Evolutionary conservation across 345 rosid genomes (phyloP).

Genomic region (Moricandia moricandioides): DNA sequence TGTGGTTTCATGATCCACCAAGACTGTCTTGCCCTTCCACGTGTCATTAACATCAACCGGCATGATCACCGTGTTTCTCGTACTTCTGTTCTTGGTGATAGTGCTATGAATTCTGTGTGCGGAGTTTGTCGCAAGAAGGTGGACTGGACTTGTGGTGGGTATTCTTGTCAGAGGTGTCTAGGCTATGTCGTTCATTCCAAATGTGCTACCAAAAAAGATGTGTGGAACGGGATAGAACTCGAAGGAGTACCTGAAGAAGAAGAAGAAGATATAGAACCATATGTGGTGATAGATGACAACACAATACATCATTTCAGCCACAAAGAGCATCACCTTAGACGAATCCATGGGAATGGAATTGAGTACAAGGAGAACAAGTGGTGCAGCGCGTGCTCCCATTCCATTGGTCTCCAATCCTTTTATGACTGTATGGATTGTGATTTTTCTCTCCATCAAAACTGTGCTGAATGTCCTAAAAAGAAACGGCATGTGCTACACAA

Average conservation of each 20-base stretch:
- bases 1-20: slow-evolving; percentile 4
- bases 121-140: slow-evolving; percentile 7
- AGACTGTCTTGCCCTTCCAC: not conserved
- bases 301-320: not conserved
- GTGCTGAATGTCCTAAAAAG: not conserved
- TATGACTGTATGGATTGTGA: not conserved
- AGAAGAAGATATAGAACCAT: not conserved
- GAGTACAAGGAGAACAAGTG: not conserved
- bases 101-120: not conserved
- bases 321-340: not conserved
- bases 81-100: not conserved
- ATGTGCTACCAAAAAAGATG: not conserved
- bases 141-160: slow-evolving; percentile 2
- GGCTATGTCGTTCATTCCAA: not conserved
- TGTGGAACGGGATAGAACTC: not conserved
- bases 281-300: not conserved
- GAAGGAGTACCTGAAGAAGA: not conserved
- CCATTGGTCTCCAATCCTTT: not conserved
- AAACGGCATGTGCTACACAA: not conserved
- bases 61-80: not conserved
- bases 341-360: not conserved
- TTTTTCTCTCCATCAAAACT: not conserved
- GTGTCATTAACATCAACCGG: slow-evolving; percentile 1
- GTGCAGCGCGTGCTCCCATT: not conserved
- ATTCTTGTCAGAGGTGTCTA: not conserved